Base-by-base conservation (phyloP, 2,329 filamentous ascomycete species). In the Penicillium janthinellum region DNA sequence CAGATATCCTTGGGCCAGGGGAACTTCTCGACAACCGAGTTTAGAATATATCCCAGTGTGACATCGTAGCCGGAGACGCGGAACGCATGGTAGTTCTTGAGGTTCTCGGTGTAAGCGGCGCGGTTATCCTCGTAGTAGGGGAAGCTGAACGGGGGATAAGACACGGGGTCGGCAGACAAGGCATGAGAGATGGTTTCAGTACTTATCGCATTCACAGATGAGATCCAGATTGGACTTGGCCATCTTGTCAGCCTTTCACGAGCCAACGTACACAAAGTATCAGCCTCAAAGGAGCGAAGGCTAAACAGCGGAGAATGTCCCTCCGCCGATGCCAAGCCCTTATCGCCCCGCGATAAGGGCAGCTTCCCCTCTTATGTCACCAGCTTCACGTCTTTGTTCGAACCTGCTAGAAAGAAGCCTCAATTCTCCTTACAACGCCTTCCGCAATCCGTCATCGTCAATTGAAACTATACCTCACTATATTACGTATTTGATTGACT, bases 51-150 rank as follows among this genome's bases (percentile, higher is more conserved):
- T 17, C 89, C 90, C 6, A 89, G 77, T 14, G 82, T 82, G 59
- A 88, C 84, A 60, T 86, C 78, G 79, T 85, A 88, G 10, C 87
- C 77, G 12, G 89, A 78, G 15, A 90, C 87, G 71, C 88, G 91
- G 63, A 96, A 83, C 28, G 80, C 82, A 69, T 87, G 84, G 75
- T 86, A 87, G 10, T 82, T 80, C 52, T 77, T 75, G 59, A 86
- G 76, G 62, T 84, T 77, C 45, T 79, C 75, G 47, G 82, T 77
- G 74, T 89, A 86, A 53, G 80, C 79, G 59, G 83, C 73, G 10
- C 85, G 83, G 64, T 88, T 80, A 56, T 81, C 82, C 57, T 88
- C 82, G 57, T 84, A 82, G 77, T 96, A 91, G 1, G 92, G 92
- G 71, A 96, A 96, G 70, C 90, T 94, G 69, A 53, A 50, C 45